Evolutionary conservation across 371 early-diverging fungal species (phyloP), one percentile per base, ranked within the genome.

Genomic region (Mortierella polycephala): DNA sequence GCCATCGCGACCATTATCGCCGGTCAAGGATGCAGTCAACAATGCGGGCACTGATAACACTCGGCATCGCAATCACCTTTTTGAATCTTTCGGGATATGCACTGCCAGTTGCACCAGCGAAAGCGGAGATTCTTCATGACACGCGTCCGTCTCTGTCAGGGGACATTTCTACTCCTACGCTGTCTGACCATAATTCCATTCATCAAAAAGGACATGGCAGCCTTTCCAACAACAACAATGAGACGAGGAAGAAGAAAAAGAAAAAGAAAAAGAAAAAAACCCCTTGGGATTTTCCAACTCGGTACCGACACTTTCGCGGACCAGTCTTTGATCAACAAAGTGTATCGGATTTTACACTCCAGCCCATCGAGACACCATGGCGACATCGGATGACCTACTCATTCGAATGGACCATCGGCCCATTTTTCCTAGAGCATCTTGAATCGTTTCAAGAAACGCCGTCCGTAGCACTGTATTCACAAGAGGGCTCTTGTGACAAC

Each of bases 281-380:
- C 14, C 16, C 40, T 13, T 39, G 50, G 41, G 71, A 57, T 14
- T 59, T 55, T 21, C 64, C 53, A 9, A 54, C 16, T 2, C 64
- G 64, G 44, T 60, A 57, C 5, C 21, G 45, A 1, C 58, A 42
- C 9, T 63, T 50, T 42, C 37, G 7, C 2, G 23, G 52, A 39
- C 63, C 63, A 0, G 18, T 21, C 45, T 59, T 55, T 50, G 66
- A 62, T 20, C 67, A 37, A 46, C 54, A 56, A 6, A 67, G 66
- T 21, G 14, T 76, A 5, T 18, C 55, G 1, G 68, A 55, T 2
- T 64, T 76, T 21, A 37, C 14, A 7, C 39, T 76, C 11, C 21
- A 47, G 9, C 49, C 61, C 0, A 45, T 67, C 12, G 37, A 62
- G 11, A 21, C 62, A n/a, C 76, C 71, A 5, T 76, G 76, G 76